Evolutionary conservation across 2,329 filamentous ascomycete genomes (phyloP), one percentile per base, ranked within the genome.

Genomic region (Sclerotinia minor): DNA sequence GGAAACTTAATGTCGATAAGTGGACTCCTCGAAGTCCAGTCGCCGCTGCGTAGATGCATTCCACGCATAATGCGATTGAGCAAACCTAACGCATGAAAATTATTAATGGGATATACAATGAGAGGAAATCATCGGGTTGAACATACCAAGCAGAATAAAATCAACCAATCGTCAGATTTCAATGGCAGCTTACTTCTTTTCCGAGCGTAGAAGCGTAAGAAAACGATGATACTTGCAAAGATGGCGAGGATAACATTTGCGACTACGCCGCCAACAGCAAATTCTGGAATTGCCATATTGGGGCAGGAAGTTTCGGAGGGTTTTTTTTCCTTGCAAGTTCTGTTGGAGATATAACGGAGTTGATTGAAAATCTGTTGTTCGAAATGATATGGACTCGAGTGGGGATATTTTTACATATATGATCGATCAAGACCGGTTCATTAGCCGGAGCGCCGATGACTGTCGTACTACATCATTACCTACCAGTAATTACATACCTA

Each of bases 81-180:
- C 64, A 47, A 21, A 65, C 26, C 64, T 65, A 49, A 17, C 19
- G 19, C 11, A 35, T 8, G 35, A 29, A 15, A 38, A 4, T 32
- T 17, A n/a, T 58, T 24, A 49, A 47, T 50, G 7, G 24, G 19
- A 35, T 17, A 41, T 24, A 19, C 3, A 1, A n/a, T 19, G 19
- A 38, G n/a, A 24, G 19, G 7, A 15, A 17, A 24, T 24, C 15
- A 24, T 58, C 2, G 4, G 26, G 2, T n/a, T 50, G 3, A 21
- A 67, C 55, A 41, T 61, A 67, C 65, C 32, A 67, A 41, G 9
- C 41, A 50, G n/a, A 53, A 52, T 17, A 67, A 7, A 11, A 53
- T 61, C 55, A 67, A 19, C 65, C 65, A 67, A 29, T 67, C 65
- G 52, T 67, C 65, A 21, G 44, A 29, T 47, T 41, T 17, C 8